Evolutionary conservation across 2,329 filamentous ascomycete genomes (phyloP).

Genomic region (Fusarium verrucosum): DNA sequence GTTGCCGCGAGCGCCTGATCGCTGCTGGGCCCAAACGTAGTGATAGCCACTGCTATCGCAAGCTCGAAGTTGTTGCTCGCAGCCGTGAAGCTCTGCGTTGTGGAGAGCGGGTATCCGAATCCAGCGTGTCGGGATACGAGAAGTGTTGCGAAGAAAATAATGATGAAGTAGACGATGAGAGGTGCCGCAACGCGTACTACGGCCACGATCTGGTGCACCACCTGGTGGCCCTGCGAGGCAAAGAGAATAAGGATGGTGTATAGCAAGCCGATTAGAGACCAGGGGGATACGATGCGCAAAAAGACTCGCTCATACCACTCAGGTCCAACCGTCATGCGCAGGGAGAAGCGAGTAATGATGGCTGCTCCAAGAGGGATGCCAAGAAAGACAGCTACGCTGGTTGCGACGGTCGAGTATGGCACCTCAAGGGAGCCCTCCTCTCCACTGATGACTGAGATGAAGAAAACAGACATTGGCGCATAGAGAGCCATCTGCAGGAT

Average conservation of each 20-base stretch:
- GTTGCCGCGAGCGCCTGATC: constrained; percentile 84
- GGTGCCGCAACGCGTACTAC: constrained; percentile 85
- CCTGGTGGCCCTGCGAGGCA: constrained; percentile 78
- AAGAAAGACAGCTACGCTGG: constrained; percentile 84
- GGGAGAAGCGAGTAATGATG: constrained; percentile 73
- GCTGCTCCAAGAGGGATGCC: constrained; percentile 85
- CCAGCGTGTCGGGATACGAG: constrained; percentile 70
- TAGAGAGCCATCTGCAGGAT: constrained; percentile 78
- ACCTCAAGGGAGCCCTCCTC: constrained; percentile 49
- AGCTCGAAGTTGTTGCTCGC: constrained; percentile 95
- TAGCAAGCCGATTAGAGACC: constrained; percentile 82
- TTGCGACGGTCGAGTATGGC: constrained; percentile 75
- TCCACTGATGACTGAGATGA: constrained; percentile 73
- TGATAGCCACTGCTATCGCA: constrained; percentile 87
- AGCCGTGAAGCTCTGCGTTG: constrained; percentile 87
- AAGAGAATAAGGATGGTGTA: constrained; percentile 91
- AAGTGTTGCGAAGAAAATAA: constrained; percentile 78
- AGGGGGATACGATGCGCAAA: constrained; percentile 74
- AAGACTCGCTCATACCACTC: constrained; percentile 75
- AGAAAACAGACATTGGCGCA: constrained; percentile 73
- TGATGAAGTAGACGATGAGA: constrained; percentile 80
- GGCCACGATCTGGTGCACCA: constrained; percentile 84
- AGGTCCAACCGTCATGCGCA: constrained; percentile 64
- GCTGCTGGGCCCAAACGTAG: constrained; percentile 79
- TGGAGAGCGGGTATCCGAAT: constrained; percentile 74